Evolutionary conservation across 352 stramenopile species (phyloP), one percentile per base, ranked within the genome.

Genomic region (Globisporangium spiculum): DNA sequence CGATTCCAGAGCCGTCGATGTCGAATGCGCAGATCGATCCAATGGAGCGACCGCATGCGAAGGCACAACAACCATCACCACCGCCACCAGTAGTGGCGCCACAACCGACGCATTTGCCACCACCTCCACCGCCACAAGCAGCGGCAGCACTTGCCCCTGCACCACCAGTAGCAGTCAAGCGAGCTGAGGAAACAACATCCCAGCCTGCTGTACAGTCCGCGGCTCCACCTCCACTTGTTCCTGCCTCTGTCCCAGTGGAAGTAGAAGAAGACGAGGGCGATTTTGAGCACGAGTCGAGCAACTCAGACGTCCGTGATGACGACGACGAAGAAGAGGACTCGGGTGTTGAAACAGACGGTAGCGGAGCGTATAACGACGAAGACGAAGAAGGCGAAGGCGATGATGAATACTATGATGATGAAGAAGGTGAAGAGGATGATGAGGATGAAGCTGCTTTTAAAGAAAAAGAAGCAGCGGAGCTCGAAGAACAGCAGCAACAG

Each of bases 1-100:
- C 79, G 10, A 87, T 87, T 27, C 80, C 79, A 18, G 77, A 84
- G 30, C 59, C 75, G 46, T 70, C 74, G 3, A 74, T 70, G 18
- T 69, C 70, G n/a, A 70, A 67, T 18, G 71, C 60, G 30, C 54
- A 75, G 36, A 52, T 76, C 12, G 72, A 81, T 9, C 68, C 75
- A 54, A 46, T 59, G 2, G 61, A 75, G 44, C 55, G 55, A 68
- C 4, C 48, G 32, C 48, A 41, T 32, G 4, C 27, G 12, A 58
- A 54, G 60, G n/a, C 32, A 27, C 30, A 62, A 5, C 32, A 62
- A 20, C 22, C 30, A 41, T 20, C 38, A 4, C 12, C 63, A 30
- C 55, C 65, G 27, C n/a, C 63, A 22, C 34, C 50, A 64, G 32
- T 62, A n/a, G 8, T 50, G 9, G 56, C 32, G 14, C 32, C 56